Evolutionary conservation across 2,329 filamentous ascomycete species (phyloP), one percentile per base, ranked within the genome.

Genomic region (Penicillium sp.): DNA sequence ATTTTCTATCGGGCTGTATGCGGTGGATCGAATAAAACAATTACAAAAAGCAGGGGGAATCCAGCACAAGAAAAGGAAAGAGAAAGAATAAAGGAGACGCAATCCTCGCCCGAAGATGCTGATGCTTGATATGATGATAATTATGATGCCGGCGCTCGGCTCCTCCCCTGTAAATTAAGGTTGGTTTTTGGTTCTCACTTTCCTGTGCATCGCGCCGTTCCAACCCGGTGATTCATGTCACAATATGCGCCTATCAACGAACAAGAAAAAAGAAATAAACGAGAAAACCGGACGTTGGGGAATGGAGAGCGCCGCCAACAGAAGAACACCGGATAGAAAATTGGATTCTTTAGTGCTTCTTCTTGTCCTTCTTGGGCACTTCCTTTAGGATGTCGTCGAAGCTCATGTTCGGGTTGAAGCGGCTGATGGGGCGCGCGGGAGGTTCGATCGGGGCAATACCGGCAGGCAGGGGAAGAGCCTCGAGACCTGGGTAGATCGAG

Each of bases 371-470:
- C 56, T 67, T 66, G 40, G 68, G 69, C 43, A 74, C 69, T 41
- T 71, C 70, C 51, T 68, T 72, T 44, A 79, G 59, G 48, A 79
- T 79, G 45, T 75, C 72, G 53, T 78, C 76, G 55, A 79, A 79
- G 46, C 74, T 78, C 67, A 77, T 74, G 46, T 73, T 74, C 9
- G 76, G 76, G 54, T 79, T 77, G 57, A 74, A 69, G 20, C 69
- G 67, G 45, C 69, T 73, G 9, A 69, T 62, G 2, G 73, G 69
- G n/a, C 74, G 65, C 20, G 69, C 57, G 4, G 69, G 69, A 14
- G 71, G 69, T 27, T 75, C 70, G 35, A 74, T 65, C 9, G 74
- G 73, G 6, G 68, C 66, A 44, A 76, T 71, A 6, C 74, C 73
- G 0, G 70, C 68, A 1, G 74, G 74, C 14, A 76, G 55, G 2